Evolutionary conservation across 2,329 filamentous ascomycete genomes (phyloP).

Genomic region (Zymoseptoria tritici): DNA sequence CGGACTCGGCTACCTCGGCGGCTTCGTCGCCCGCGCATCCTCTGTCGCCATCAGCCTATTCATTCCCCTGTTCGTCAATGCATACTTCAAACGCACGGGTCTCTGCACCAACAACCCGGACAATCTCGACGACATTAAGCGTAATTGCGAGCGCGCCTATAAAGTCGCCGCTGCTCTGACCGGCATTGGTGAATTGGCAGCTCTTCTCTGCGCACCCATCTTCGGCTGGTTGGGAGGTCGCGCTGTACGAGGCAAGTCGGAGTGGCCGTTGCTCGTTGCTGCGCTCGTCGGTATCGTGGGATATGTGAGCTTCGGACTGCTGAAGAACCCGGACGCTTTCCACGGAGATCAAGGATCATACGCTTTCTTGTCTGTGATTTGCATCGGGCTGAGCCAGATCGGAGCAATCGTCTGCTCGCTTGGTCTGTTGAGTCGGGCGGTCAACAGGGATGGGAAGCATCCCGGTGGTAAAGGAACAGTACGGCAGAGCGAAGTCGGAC

Average conservation of each 20-base stretch:
- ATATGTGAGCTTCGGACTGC: slow-evolving; percentile 67
- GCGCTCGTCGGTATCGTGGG: slow-evolving; percentile 68
- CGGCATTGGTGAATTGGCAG: slow-evolving; percentile 79
- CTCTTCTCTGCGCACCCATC: slow-evolving; percentile 72
- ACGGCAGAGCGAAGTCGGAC: slow-evolving; percentile 10
- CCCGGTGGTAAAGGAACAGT: slow-evolving; percentile 12
- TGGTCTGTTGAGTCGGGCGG: slow-evolving; percentile 75
- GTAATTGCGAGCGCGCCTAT: slow-evolving; percentile 79
- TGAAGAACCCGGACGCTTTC: slow-evolving; percentile 65
- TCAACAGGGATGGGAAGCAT: slow-evolving; percentile 44
- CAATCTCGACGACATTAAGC: slow-evolving; percentile 59
- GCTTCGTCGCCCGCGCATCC: slow-evolving; percentile 88
- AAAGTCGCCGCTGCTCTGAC: slow-evolving; percentile 79
- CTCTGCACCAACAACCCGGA: slow-evolving; percentile 56
- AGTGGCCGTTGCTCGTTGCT: slow-evolving; percentile 66
- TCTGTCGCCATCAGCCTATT: slow-evolving; percentile 94
- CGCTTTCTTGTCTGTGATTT: slow-evolving; percentile 61
- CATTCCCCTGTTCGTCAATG: slow-evolving; percentile 86
- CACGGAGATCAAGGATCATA: slow-evolving; percentile 52
- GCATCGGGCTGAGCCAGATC: slow-evolving; percentile 90
- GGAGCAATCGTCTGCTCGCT: slow-evolving; percentile 93
- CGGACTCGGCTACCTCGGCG: slow-evolving; percentile 80
- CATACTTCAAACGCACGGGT: slow-evolving; percentile 75
- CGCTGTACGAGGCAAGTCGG: slow-evolving; percentile 44
- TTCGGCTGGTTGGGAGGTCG: slow-evolving; percentile 81